Evolutionary conservation across 768 basidiomycete species (phyloP), one percentile per base, ranked within the genome.

Genomic region (Naganishia randhawae): DNA sequence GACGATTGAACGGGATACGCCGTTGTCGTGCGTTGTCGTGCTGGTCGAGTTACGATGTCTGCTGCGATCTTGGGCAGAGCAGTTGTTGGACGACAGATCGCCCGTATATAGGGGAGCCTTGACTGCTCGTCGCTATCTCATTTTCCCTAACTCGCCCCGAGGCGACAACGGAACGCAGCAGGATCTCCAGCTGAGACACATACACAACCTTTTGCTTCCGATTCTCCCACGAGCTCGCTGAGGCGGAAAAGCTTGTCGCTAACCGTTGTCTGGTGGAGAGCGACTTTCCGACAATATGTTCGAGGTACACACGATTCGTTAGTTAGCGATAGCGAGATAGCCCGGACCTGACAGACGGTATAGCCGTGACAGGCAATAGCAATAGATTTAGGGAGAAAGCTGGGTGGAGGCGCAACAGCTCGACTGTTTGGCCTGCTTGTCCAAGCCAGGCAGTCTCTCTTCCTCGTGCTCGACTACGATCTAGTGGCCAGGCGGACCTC

Each of bases 121-220:
- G 16, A 48, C 3, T 48, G n/a, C 45, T n/a, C 6, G 45, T 48
- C 45, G 19, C 45, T 48, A 48, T 48, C 45, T 48, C 45, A 48
- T n/a, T n/a, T n/a, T 48, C 45, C 14, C 45, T 48, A 48, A 48
- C 19, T 48, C 45, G 25, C 45, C 45, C 45, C 25, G 13, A 48
- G 45, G 45, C 45, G 11, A 48, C 45, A 48, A 48, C 6, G 45
- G 45, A 48, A 48, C 6, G 45, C 13, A n/a, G 45, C 45, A 48
- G 45, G 19, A 48, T 48, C 19, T 17, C 45, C 19, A 22, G 41
- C 41, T 48, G 45, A 48, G 45, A 48, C 45, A 48, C 45, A 48
- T 48, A 48, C 45, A 48, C 45, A n/a, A 48, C 14, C 45, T 48
- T 48, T 48, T 48, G 45, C 45, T n/a, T 48, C 45, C 45, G 45